Evolutionary conservation across 441 rosid genomes (phyloP).

Genomic region (Aquilaria agallochum): DNA sequence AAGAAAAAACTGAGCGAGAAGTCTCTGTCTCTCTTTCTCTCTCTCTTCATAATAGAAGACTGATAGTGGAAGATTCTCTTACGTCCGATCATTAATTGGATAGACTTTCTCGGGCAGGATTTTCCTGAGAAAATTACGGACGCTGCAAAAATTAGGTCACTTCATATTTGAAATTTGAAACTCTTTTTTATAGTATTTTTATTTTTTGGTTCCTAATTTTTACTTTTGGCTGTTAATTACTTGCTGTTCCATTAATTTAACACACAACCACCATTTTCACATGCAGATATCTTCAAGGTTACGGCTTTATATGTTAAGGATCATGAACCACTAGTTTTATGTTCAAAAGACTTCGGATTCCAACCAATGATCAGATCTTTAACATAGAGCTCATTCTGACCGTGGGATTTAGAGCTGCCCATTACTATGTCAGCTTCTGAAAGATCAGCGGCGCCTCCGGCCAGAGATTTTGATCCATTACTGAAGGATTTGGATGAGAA

Average conservation of each 20-base stretch:
- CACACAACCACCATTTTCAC: conserved; percentile 28
- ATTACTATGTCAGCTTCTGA: conserved; percentile 40
- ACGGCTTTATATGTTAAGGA: conserved; percentile 21
- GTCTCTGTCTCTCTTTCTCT: conserved; percentile 9
- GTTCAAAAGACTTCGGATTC: conserved; percentile 16
- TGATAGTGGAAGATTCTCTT: conserved; percentile 10
- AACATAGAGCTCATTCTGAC: neutral
- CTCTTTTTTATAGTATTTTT: neutral
- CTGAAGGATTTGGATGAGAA: conserved; percentile 84
- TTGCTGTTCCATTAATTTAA: conserved; percentile 30
- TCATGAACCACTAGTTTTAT: conserved; percentile 9
- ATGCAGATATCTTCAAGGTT: conserved; percentile 26
- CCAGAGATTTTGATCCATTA: conserved; percentile 62
- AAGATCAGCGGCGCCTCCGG: conserved; percentile 19
- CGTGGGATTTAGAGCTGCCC: conserved; percentile 12
- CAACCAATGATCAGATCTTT: conserved; percentile 21
- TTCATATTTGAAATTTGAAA: conserved; percentile 11
- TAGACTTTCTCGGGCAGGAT: conserved; percentile 23
- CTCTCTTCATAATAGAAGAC: conserved; percentile 22
- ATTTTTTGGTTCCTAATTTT: neutral
- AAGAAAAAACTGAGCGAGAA: conserved; percentile 7
- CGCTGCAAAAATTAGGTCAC: neutral
- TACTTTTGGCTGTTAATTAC: neutral
- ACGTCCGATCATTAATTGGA: neutral
- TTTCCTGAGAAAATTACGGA: conserved; percentile 7